These are phyloP conservation scores for Artemisia tridentata DNA, from an alignment of 129 eudicot genomes.

Conservation along the genomic window DNA sequence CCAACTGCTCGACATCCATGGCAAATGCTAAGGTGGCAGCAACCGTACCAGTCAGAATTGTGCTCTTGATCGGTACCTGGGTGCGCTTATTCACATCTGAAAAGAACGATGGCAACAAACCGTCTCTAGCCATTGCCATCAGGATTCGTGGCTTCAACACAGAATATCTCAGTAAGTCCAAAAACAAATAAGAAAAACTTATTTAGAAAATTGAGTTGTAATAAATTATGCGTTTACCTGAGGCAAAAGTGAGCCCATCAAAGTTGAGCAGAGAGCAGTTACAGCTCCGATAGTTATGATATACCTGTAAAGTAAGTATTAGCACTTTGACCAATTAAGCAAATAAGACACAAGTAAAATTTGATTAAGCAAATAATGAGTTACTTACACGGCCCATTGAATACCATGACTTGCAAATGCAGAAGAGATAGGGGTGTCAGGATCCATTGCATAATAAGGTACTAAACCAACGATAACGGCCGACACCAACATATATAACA, in stretches of 20 bases:
- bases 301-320: constrained; percentile 49
- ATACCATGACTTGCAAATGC: constrained; percentile 85
- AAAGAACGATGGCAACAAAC: constrained; percentile 86
- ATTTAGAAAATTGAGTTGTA: constrained; percentile 1
- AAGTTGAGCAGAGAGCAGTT: constrained; percentile 83
- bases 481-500: constrained; percentile 88
- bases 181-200: neutral
- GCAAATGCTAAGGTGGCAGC: constrained; percentile 75
- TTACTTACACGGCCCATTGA: constrained; percentile 95
- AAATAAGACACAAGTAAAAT: neutral
- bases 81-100: constrained; percentile 67
- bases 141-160: constrained; percentile 77
- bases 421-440: constrained; percentile 95
- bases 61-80: constrained; percentile 88
- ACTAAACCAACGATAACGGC: constrained; percentile 92
- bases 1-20: constrained; percentile 93
- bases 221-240: constrained; percentile 50
- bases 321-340: neutral
- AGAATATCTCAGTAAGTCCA: constrained; percentile 13
- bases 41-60: constrained; percentile 65
- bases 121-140: constrained; percentile 99
- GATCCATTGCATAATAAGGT: constrained; percentile 90
- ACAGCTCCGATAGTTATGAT: constrained; percentile 84
- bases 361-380: neutral
- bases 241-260: constrained; percentile 95